Conservation (phyloP, 2,329 filamentous ascomycete genomes). For the Sporothrix dimorphospora region DNA sequence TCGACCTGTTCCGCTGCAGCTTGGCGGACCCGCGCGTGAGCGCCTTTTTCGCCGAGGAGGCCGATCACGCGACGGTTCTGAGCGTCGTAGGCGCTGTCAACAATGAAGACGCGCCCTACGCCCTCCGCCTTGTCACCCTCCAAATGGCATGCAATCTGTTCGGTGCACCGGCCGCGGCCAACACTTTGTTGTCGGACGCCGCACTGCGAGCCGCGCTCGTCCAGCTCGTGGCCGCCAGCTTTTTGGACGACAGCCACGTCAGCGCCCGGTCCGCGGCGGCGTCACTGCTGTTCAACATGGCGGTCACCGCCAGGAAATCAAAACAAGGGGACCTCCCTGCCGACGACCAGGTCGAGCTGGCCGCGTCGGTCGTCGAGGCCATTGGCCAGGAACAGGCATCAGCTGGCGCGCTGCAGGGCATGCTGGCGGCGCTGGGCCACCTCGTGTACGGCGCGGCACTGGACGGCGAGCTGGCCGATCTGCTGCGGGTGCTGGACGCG, state of each 20-base stretch:
- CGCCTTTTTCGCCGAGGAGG: slow-evolving; percentile 80
- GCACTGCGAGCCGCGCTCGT: slow-evolving; percentile 62
- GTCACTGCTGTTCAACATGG: slow-evolving; percentile 81
- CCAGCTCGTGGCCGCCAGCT: slow-evolving; percentile 71
- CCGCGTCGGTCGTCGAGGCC: slow-evolving; percentile 79
- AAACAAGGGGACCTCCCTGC: slow-evolving; percentile 55
- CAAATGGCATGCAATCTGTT: slow-evolving; percentile 88
- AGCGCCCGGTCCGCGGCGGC: slow-evolving; percentile 81
- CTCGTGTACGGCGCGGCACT: slow-evolving; percentile 71
- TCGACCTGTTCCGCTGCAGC: slow-evolving; percentile 82
- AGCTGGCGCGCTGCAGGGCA: slow-evolving; percentile 73
- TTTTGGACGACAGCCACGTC: slow-evolving; percentile 74
- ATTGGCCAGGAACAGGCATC: slow-evolving; percentile 63
- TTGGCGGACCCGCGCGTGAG: slow-evolving; percentile 78
- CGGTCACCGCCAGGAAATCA: slow-evolving; percentile 63
- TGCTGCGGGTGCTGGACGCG: slow-evolving; percentile 79
- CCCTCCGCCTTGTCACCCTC: slow-evolving; percentile 78
- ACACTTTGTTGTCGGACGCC: slow-evolving; percentile 60
- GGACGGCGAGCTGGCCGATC: slow-evolving; percentile 75
- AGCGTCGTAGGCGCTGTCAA: slow-evolving; percentile 65
- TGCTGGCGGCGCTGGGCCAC: slow-evolving; percentile 75
- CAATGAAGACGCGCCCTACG: slow-evolving; percentile 66
- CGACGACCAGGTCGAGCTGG: slow-evolving; percentile 76
- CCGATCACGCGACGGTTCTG: slow-evolving; percentile 63
- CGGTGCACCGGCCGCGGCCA: slow-evolving; percentile 57